A percentile compares a stretch with the other conserved stretches of the same genome.
phyloP scores from a whole-genome alignment of 2,329 filamentous ascomycete species.

The Ascochyta lentis region DNA sequence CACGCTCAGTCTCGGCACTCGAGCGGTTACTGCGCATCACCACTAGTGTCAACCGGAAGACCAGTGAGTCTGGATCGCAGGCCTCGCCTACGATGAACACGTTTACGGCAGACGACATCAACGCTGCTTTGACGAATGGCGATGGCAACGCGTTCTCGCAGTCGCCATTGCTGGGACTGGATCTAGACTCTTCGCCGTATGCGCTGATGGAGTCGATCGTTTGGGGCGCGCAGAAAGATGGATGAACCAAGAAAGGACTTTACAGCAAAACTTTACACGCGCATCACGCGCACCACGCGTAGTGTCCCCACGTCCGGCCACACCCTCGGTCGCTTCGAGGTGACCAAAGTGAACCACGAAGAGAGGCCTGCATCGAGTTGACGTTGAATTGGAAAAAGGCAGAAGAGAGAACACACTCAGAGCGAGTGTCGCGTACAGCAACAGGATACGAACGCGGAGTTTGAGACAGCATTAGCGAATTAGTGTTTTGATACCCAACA shows the following conservation, averaged over 20 bases:
- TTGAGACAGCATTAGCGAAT: background rate
- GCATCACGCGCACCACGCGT: background rate
- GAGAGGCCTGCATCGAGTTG: background rate
- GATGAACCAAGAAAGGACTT: conserved; percentile 20
- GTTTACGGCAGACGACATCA: conserved; percentile 48
- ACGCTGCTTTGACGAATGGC: conserved; percentile 42
- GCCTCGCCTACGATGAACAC: conserved; percentile 40
- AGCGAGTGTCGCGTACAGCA: background rate
- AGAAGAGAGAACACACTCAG: background rate
- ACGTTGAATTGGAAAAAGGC: background rate
- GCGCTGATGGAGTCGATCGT: conserved; percentile 58
- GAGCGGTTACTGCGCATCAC: conserved; percentile 50
- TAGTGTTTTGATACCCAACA: background rate
- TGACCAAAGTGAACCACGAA: background rate
- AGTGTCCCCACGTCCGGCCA: background rate
- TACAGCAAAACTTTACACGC: background rate
- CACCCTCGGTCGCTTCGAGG: background rate
- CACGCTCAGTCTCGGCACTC: conserved; percentile 55
- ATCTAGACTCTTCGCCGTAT: conserved; percentile 55
- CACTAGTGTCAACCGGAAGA: conserved; percentile 26
- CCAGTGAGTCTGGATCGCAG: conserved; percentile 40
- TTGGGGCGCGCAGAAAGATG: conserved; percentile 49
- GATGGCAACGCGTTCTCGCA: conserved; percentile 41
- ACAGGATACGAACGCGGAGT: background rate
- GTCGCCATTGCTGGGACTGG: conserved; percentile 45